phyloP scores from a whole-genome alignment of 352 stramenopile genomes.

The Globisporangium paddicum region DNA sequence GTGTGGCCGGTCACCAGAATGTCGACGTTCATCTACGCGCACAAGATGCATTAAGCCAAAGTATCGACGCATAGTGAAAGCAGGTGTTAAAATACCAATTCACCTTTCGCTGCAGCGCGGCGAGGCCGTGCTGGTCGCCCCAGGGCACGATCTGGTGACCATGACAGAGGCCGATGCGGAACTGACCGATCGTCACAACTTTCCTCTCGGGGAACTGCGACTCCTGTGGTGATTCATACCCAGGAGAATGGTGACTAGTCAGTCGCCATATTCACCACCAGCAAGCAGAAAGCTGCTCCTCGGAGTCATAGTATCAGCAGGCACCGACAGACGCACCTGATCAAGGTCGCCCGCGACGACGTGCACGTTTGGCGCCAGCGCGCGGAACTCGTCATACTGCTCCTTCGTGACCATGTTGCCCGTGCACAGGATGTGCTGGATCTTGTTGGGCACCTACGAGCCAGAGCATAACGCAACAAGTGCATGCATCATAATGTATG shows the following conservation, averaged over 20 bases:
- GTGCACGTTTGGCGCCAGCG: constrained; percentile 96
- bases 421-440: constrained; percentile 98
- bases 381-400: constrained; percentile 93
- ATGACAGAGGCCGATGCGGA: constrained; percentile 96
- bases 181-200: constrained; percentile 95
- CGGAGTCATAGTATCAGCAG: no score
- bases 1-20: constrained; percentile 96
- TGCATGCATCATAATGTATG: not conserved
- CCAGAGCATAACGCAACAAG: constrained; percentile 10
- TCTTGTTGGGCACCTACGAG: constrained; percentile 94
- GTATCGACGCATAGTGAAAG: no score
- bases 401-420: constrained; percentile 96
- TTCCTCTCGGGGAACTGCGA: constrained; percentile 92
- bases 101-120: constrained; percentile 86
- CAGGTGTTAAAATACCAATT: no score
- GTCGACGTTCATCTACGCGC: constrained; percentile 92
- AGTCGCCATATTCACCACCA: not conserved
- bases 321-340: constrained; percentile 44
- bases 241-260: not conserved
- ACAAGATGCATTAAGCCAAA: no score
- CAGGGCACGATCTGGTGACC: constrained; percentile 95
- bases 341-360: constrained; percentile 95
- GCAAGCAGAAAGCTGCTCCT: no score
- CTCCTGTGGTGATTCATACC: constrained; percentile 29
- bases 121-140: constrained; percentile 85